These are phyloP conservation scores for Keithomyces neogunnii DNA, from an alignment of 2,329 filamentous ascomycete species.

Conservation along the genomic window DNA sequence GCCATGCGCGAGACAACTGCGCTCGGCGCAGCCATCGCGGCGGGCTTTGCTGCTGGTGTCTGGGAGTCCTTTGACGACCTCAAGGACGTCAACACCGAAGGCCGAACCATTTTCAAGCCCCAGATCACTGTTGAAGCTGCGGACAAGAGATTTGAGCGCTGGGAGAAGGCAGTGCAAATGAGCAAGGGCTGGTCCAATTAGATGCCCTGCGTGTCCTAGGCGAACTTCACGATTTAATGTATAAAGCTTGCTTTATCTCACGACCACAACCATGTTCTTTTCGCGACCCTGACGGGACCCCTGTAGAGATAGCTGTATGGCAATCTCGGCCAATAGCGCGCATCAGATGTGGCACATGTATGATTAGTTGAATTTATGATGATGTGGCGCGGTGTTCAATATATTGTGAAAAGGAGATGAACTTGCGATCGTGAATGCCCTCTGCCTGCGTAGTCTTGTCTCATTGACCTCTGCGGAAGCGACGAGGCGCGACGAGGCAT, in stretches of 20 bases:
- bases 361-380: background rate
- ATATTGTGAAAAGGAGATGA: no score
- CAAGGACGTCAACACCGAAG: slow-evolving; percentile 61
- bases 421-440: no score
- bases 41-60: slow-evolving; percentile 66
- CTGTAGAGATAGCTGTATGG: background rate
- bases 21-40: slow-evolving; percentile 72
- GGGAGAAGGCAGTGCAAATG: slow-evolving; percentile 74
- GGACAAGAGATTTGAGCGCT: slow-evolving; percentile 56
- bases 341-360: background rate
- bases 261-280: background rate
- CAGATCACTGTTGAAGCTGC: slow-evolving; percentile 52
- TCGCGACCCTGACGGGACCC: background rate
- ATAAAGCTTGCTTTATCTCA: background rate
- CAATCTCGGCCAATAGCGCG: background rate
- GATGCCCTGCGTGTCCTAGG: no score
- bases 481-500: no score
- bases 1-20: slow-evolving; percentile 79
- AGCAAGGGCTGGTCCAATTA: slow-evolving; percentile 57
- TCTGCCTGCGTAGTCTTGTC: no score
- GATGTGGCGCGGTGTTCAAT: background rate
- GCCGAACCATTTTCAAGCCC: slow-evolving; percentile 60
- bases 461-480: no score
- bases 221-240: background rate
- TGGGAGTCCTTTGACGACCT: slow-evolving; percentile 70